Conservation (phyloP, 163 green algal genomes). For the Chlamydomonas reinhardtii region DNA sequence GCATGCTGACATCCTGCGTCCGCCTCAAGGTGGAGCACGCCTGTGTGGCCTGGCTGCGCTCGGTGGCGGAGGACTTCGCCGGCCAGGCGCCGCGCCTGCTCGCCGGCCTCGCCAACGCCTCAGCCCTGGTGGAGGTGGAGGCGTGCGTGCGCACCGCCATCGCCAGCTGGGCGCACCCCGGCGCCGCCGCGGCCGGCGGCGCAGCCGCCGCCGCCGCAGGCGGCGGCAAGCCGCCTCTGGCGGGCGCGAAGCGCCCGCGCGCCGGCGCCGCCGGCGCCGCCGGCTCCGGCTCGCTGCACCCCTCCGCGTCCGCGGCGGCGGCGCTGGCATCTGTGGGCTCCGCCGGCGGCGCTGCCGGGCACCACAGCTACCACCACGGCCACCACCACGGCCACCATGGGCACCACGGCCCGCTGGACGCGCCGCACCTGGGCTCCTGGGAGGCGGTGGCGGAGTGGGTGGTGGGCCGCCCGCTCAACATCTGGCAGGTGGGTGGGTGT, state of each 20-base stretch:
- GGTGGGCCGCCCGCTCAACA: slow-evolving; percentile 69
- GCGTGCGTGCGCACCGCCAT: slow-evolving; percentile 60
- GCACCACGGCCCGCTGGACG: neutral
- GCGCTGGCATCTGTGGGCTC: too few species aligned
- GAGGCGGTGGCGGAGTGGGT: slow-evolving; percentile 79
- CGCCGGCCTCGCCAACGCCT: slow-evolving; percentile 53
- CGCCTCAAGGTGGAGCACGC: slow-evolving; percentile 71
- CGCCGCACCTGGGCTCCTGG: slow-evolving; percentile 52
- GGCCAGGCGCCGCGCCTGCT: slow-evolving; percentile 59
- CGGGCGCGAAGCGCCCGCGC: slow-evolving; percentile 37
- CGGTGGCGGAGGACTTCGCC: slow-evolving; percentile 57
- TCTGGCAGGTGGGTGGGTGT: slow-evolving; percentile 64
- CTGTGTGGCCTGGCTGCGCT: slow-evolving; percentile 72
- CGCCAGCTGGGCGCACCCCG: slow-evolving; percentile 41
- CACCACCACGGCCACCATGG: neutral
- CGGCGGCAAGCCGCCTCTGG: neutral
- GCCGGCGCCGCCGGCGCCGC: neutral
- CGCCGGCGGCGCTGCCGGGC: too few species aligned
- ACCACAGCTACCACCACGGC: neutral
- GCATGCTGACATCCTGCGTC: too few species aligned
- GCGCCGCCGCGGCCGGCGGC: neutral
- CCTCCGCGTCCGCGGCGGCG: too few species aligned
- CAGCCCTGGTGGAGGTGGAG: slow-evolving; percentile 74
- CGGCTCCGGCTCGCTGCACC: too few species aligned
- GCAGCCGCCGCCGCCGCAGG: neutral